phyloP scores from a whole-genome alignment of 805 yeast genomes.

The Danielia reshetovae region DNA sequence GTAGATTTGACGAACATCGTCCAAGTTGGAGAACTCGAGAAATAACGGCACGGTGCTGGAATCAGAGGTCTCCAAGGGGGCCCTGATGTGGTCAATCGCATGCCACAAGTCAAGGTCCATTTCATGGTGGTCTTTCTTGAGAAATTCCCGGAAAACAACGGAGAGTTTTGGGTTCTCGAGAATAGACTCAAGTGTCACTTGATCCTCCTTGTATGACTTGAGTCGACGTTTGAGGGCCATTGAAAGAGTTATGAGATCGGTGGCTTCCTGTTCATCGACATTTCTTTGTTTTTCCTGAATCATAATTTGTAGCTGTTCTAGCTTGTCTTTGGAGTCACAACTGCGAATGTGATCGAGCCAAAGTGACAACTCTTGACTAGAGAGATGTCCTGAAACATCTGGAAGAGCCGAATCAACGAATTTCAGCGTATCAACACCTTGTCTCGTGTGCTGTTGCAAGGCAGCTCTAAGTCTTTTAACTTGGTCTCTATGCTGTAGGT shows the following conservation, averaged over 20 bases:
- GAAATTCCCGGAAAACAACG: conserved; percentile 12
- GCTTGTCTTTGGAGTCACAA: conserved; percentile 1
- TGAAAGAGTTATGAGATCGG: not conserved
- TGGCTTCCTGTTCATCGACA: not conserved
- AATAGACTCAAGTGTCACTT: conserved; percentile 6
- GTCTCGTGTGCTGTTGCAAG: conserved; percentile 56
- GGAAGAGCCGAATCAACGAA: not conserved
- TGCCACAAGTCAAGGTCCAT: conserved; percentile 55
- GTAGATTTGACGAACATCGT: conserved; percentile 52
- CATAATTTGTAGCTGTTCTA: not conserved
- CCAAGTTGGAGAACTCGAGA: conserved; percentile 43
- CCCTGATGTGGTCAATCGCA: conserved; percentile 61
- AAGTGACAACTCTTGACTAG: conserved; percentile 1
- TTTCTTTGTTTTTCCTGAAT: not conserved
- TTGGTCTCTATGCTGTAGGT: conserved; percentile 68
- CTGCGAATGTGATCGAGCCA: conserved; percentile 5
- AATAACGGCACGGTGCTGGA: conserved; percentile 31
- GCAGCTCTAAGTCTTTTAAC: conserved; percentile 70
- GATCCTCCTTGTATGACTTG: no score
- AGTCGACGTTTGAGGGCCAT: no score
- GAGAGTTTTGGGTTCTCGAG: conserved; percentile 7
- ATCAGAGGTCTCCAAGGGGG: conserved; percentile 59
- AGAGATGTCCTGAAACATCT: not conserved
- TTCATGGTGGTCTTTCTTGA: conserved; percentile 10
- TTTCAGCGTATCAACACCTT: not conserved